phyloP scores from a whole-genome alignment of 345 rosid species.

The Orychophragmus violaceus region DNA sequence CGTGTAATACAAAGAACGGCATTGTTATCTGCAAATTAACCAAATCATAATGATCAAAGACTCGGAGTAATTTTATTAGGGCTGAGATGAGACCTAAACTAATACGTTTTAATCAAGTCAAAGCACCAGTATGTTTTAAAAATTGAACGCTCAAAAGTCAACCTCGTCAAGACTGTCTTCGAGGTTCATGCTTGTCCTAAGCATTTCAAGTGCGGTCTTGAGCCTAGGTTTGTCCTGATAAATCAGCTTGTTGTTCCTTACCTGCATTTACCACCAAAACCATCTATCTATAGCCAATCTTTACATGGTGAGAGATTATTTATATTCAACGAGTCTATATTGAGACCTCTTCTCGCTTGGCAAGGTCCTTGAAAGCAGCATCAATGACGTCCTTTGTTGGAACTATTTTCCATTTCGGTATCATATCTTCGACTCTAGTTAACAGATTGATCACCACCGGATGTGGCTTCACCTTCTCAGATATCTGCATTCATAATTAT shows the following conservation, averaged over 20 bases:
- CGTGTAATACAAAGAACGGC: constrained; percentile 87
- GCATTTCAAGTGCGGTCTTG: constrained; percentile 94
- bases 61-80: not conserved
- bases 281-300: not conserved
- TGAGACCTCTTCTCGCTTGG: constrained; percentile 73
- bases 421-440: constrained; percentile 74
- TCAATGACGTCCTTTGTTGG: constrained; percentile 86
- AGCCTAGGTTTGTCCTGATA: constrained; percentile 95
- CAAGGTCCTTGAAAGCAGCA: constrained; percentile 70
- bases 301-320: not conserved
- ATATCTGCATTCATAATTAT: constrained; percentile 50
- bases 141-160: not conserved
- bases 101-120: not conserved
- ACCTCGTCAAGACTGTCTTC: constrained; percentile 73
- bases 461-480: constrained; percentile 96
- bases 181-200: constrained; percentile 80
- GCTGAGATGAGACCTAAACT: not conserved
- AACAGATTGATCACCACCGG: constrained; percentile 63
- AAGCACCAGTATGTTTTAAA: no score
- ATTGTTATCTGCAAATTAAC: constrained; percentile 46
- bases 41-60: not conserved
- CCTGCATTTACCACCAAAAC: constrained; percentile 33
- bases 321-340: not conserved
- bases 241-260: constrained; percentile 77
- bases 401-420: constrained; percentile 98